These are phyloP conservation scores for Rhizophagus clarus DNA, from an alignment of 192 early-diverging fungal species.

Conservation along the genomic window DNA sequence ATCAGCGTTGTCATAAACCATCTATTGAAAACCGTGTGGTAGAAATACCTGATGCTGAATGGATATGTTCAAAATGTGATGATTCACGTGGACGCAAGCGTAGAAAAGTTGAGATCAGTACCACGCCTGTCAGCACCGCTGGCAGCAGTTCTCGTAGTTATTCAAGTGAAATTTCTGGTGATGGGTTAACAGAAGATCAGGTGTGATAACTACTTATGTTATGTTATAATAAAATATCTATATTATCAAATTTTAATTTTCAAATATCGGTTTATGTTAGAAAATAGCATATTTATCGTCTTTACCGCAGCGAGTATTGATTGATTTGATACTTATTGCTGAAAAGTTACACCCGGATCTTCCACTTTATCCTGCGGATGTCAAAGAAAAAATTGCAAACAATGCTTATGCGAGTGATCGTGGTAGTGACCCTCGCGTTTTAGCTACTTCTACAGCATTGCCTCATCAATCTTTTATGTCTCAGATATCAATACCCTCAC, in stretches of 20 bases:
- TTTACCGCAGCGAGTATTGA: slow-evolving; percentile 32
- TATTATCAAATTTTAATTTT: neutral
- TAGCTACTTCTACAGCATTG: neutral
- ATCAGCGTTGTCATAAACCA: slow-evolving; percentile 40
- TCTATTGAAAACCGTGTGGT: slow-evolving; percentile 31
- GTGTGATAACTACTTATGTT: neutral
- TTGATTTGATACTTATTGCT: slow-evolving; percentile 34
- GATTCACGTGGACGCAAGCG: neutral
- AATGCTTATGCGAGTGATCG: slow-evolving; percentile 1
- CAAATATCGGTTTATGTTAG: neutral
- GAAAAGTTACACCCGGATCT: slow-evolving; percentile 37
- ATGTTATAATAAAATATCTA: too few relatives aligned
- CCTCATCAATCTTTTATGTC: neutral
- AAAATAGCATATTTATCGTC: slow-evolving; percentile 35
- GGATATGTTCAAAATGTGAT: slow-evolving; percentile 36
- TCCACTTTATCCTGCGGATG: slow-evolving; percentile 31
- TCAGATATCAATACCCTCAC: neutral
- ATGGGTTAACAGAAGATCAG: slow-evolving; percentile 19
- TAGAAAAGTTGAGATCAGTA: slow-evolving; percentile 16
- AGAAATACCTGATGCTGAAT: slow-evolving; percentile 31
- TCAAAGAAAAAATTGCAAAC: slow-evolving; percentile 24
- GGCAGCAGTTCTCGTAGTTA: neutral
- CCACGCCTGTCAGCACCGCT: neutral
- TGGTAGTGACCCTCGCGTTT: neutral
- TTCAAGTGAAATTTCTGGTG: slow-evolving; percentile 22